These are phyloP conservation scores for Penicillium subrubescens DNA, from an alignment of 495 filamentous ascomycete species.

Conservation along the genomic window DNA sequence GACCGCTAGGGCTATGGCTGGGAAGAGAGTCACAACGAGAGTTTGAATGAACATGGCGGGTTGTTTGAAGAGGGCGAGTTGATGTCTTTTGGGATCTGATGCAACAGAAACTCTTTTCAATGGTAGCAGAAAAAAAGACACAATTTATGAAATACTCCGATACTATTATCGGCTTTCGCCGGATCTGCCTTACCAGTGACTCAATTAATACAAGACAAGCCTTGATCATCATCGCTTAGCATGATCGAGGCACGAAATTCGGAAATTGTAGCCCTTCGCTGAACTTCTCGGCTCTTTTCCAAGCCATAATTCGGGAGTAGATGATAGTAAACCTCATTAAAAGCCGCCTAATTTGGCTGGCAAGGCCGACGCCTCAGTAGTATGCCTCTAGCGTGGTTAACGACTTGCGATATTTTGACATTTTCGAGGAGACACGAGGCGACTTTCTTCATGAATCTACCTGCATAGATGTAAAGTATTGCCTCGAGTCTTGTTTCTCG, in stretches of 20 bases:
- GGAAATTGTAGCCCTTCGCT: neutral
- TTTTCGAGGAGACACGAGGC: neutral
- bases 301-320: neutral
- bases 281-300: neutral
- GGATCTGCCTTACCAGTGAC: too few relatives aligned
- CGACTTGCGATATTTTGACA: neutral
- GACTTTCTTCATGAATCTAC: neutral
- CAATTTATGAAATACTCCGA: neutral
- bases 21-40: neutral
- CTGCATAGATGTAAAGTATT: too few relatives aligned
- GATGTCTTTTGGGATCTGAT: neutral
- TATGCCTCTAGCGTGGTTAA: neutral
- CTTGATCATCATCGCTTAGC: neutral
- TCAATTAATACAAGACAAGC: neutral
- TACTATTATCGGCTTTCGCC: too few relatives aligned
- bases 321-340: neutral
- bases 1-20: neutral
- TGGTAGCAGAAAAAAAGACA: neutral
- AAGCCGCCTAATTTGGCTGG: neutral
- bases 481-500: too few relatives aligned
- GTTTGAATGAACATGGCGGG: neutral
- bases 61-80: neutral
- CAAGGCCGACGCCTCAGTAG: neutral
- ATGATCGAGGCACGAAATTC: neutral
- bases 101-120: too few relatives aligned